phyloP scores from a whole-genome alignment of 129 eudicot species.

The Lonicera japonica region DNA sequence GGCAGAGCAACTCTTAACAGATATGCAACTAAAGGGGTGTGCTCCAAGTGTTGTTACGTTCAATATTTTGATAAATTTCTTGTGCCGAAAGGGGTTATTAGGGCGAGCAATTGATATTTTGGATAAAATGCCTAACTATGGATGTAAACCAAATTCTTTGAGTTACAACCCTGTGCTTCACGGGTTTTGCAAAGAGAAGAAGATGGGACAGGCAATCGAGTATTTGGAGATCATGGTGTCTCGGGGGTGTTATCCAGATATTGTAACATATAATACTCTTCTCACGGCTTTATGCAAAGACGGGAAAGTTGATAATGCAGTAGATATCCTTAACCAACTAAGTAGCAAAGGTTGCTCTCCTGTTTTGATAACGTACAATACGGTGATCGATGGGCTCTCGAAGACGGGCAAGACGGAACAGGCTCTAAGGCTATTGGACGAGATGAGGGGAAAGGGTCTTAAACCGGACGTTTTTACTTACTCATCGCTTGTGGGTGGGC shows the following conservation, averaged over 20 bases:
- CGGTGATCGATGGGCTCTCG: slow-evolving; percentile 74
- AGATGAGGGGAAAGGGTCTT: slow-evolving; percentile 71
- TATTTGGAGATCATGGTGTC: slow-evolving; percentile 73
- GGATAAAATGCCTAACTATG: slow-evolving; percentile 76
- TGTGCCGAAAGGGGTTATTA: slow-evolving; percentile 56
- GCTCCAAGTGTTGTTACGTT: slow-evolving; percentile 81
- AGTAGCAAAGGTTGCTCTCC: slow-evolving; percentile 71
- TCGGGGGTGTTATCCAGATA: slow-evolving; percentile 75
- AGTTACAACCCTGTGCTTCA: slow-evolving; percentile 85
- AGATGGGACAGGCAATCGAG: slow-evolving; percentile 80
- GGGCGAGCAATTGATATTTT: slow-evolving; percentile 69
- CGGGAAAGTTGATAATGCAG: slow-evolving; percentile 71
- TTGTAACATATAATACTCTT: slow-evolving; percentile 68
- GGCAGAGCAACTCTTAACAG: slow-evolving; percentile 69
- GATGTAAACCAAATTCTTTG: slow-evolving; percentile 69
- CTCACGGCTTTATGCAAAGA: slow-evolving; percentile 82
- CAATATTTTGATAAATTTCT: slow-evolving; percentile 72
- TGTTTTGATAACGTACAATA: slow-evolving; percentile 75
- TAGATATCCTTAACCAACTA: slow-evolving; percentile 62
- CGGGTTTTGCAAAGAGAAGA: slow-evolving; percentile 77
- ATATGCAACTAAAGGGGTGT: slow-evolving; percentile 69
- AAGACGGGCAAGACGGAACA: slow-evolving; percentile 59
- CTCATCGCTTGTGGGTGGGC: slow-evolving; percentile 62
- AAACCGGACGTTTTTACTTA: slow-evolving; percentile 68
- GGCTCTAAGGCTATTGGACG: slow-evolving; percentile 52